Evolutionary conservation across 2,329 filamentous ascomycete species (phyloP), one percentile per base, ranked within the genome.

Genomic region (Coniella vitis): DNA sequence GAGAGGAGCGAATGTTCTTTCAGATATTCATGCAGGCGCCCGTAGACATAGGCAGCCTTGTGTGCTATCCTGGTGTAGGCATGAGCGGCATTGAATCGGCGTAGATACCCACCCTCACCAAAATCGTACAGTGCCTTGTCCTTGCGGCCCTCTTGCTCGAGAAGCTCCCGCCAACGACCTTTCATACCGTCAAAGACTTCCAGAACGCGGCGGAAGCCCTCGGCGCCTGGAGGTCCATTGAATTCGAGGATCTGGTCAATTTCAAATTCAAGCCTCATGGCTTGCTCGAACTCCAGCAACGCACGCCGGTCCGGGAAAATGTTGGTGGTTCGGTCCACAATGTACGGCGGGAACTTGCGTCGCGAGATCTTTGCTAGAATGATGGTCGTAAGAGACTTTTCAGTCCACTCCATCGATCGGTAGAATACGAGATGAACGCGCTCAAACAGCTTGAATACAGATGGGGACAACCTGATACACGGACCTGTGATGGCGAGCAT

Each of bases 351-450:
- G 56, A 96, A 98, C 62, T 90, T 93, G 32, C 88, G 78, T 38
- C 83, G 79, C 2, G 90, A 87, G 49, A 95, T 95, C 55, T 91
- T 90, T 7, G 93, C 88, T 4, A 98, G 75, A 38, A 98, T 95
- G 47, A 97, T 91, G 0, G 90, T 91, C 1, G 89, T 97, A 13
- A 98, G 71, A 1, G 91, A 96, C 64, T 95, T 97, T 59, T 97
- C 91, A 0, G 90, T 95, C 93, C 93, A 98, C 63, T 95, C 87
- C 0, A 89, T 94, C 9, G 90, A 96, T 51, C 91, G 79, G 65
- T 97, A 97, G 64, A 96, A 98, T 22, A 98, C 90, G 2, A 98
- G 71, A 67, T 97, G 93, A 1, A 97, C 90, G 21, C 93, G 81
- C 64, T 96, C 90, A 59, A 98, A 98, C 0, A 98, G 76, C 59